Conservation (phyloP, 2,329 filamentous ascomycete genomes). For the Epichloe glyceriae region DNA sequence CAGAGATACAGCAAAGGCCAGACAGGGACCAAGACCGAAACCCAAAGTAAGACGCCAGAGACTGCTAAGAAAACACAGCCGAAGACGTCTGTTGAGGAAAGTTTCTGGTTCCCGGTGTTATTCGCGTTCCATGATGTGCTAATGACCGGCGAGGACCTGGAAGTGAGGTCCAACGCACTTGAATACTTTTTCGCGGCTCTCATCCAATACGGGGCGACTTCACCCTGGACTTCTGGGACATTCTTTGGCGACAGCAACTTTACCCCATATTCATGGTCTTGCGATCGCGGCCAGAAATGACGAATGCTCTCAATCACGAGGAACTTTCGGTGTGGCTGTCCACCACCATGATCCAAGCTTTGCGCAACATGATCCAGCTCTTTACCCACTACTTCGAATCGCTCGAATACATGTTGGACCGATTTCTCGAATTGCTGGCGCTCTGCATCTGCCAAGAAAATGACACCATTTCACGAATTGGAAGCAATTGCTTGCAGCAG, state of each 20-base stretch:
- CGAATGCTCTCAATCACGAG: slow-evolving; percentile 87
- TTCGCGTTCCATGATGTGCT: slow-evolving; percentile 98
- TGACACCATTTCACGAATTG: slow-evolving; percentile 93
- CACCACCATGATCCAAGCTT: slow-evolving; percentile 96
- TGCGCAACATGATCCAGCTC: slow-evolving; percentile 95
- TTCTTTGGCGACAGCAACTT: slow-evolving; percentile 88
- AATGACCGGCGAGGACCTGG: slow-evolving; percentile 97
- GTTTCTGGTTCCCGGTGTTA: slow-evolving; percentile 96
- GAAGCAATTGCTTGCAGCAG: slow-evolving; percentile 95
- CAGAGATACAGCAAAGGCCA: slow-evolving; percentile 33
- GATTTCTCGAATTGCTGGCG: slow-evolving; percentile 88
- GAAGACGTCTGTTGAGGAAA: slow-evolving; percentile 84
- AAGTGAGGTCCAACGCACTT: slow-evolving; percentile 80
- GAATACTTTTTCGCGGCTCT: slow-evolving; percentile 96
- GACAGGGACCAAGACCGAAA: slow-evolving; percentile 26
- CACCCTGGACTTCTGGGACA: slow-evolving; percentile 93
- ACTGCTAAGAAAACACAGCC: slow-evolving; percentile 43
- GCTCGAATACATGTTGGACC: slow-evolving; percentile 92
- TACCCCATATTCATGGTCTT: slow-evolving; percentile 98
- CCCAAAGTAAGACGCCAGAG: slow-evolving; percentile 29
- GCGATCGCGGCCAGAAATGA: slow-evolving; percentile 91
- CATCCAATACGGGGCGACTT: slow-evolving; percentile 85
- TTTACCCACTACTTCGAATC: slow-evolving; percentile 98
- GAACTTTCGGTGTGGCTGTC: slow-evolving; percentile 97
- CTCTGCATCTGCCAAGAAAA: slow-evolving; percentile 99